These are phyloP conservation scores for Linnemannia zychae DNA, from an alignment of 192 early-diverging fungal genomes.

Conservation along the genomic window DNA sequence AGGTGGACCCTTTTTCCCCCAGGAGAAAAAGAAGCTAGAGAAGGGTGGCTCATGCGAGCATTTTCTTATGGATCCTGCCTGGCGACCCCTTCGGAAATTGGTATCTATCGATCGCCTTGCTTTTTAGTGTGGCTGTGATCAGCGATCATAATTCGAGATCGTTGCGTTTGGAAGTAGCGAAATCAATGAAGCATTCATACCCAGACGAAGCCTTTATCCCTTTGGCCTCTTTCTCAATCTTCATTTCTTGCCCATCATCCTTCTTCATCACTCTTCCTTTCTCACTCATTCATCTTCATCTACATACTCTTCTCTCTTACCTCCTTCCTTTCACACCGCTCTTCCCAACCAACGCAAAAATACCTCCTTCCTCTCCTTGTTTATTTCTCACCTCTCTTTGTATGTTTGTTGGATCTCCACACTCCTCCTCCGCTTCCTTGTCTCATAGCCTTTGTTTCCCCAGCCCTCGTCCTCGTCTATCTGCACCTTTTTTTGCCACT, in stretches of 20 bases:
- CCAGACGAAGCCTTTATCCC: background rate
- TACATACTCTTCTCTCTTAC: too few relatives aligned
- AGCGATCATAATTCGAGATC: too few relatives aligned
- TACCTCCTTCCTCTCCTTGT: too few relatives aligned
- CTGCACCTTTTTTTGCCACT: background rate
- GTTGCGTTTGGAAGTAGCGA: too few relatives aligned
- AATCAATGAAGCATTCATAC: background rate
- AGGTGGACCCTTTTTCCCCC: background rate
- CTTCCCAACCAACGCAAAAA: too few relatives aligned
- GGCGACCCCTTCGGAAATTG: background rate
- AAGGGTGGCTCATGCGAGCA: background rate
- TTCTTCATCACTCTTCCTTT: constrained; percentile 10
- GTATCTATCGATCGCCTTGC: background rate
- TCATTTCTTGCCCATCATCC: background rate
- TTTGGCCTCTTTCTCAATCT: background rate
- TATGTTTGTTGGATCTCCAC: too few relatives aligned
- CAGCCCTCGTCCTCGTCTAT: background rate
- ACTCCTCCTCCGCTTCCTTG: too few relatives aligned
- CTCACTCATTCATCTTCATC: too few relatives aligned
- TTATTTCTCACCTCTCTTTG: too few relatives aligned
- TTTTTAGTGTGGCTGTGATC: background rate
- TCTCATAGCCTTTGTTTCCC: background rate
- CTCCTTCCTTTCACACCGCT: too few relatives aligned
- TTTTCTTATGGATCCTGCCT: background rate
- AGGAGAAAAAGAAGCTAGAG: background rate